Percentiles rank a stretch among this genome's conserved stretches.
phyloP scores from a whole-genome alignment of 306 rosid genomes.

The Pyrus communis region DNA sequence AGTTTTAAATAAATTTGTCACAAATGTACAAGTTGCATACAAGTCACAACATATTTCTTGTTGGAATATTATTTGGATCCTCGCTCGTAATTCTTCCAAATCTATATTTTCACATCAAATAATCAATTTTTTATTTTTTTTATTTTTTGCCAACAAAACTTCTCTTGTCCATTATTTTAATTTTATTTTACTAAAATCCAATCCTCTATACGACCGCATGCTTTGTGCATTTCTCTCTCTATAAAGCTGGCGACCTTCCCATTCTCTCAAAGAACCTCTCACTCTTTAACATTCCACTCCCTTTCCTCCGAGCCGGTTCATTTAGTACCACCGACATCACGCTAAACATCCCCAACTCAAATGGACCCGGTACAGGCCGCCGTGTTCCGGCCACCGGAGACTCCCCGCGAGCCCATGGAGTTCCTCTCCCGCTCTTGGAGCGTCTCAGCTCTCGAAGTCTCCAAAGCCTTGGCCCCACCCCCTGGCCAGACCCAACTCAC shows the following conservation, averaged over 20 bases:
- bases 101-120: background rate
- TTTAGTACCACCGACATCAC: background rate
- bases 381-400: slow-evolving; percentile 56
- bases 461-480: slow-evolving; percentile 64
- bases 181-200: background rate
- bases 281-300: background rate
- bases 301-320: background rate
- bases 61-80: background rate
- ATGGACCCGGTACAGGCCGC: slow-evolving; percentile 29
- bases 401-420: slow-evolving; percentile 82
- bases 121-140: background rate
- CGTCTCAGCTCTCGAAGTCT: slow-evolving; percentile 65
- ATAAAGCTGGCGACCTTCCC: background rate
- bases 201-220: background rate
- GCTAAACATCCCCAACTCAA: background rate
- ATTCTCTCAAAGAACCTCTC: background rate
- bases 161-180: background rate
- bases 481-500: slow-evolving; percentile 21
- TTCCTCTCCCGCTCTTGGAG: slow-evolving; percentile 93
- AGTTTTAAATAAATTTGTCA: background rate
- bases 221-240: background rate
- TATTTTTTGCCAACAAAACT: background rate
- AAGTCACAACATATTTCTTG: background rate
- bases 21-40: background rate
- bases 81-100: background rate